Conservation (phyloP, 768 basidiomycete species). For the Lactarius quietus region DNA sequence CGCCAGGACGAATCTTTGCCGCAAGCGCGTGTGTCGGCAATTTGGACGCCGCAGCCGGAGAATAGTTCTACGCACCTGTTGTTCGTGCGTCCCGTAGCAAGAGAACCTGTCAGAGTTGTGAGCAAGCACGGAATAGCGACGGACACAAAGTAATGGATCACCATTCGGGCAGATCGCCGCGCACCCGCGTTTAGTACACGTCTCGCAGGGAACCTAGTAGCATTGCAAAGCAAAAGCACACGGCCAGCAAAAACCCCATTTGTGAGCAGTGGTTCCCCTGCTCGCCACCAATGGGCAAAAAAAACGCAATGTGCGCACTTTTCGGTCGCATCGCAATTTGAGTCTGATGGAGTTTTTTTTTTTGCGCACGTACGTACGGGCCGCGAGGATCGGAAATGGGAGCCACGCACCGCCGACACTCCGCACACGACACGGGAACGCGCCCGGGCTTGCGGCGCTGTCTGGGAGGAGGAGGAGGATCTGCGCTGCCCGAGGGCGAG, state of each 20-base stretch:
- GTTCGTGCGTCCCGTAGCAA: constrained; percentile 53
- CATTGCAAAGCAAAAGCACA: too few species aligned
- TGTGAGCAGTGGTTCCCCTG: not conserved
- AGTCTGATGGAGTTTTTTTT: constrained; percentile 36
- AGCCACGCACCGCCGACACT: constrained; percentile 37
- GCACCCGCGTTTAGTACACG: constrained; percentile 72
- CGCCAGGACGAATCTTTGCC: constrained; percentile 51
- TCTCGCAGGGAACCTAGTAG: constrained; percentile 82
- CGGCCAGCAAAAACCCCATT: too few species aligned
- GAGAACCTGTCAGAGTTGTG: constrained; percentile 39
- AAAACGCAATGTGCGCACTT: constrained; percentile 38
- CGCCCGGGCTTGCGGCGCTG: constrained; percentile 28
- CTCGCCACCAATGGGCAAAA: not conserved
- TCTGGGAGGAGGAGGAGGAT: constrained; percentile 14
- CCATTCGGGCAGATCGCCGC: constrained; percentile 76
- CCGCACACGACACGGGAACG: constrained; percentile 34
- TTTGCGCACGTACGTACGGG: not conserved
- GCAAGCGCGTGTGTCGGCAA: not conserved
- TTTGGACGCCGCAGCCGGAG: not conserved
- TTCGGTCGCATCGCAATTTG: constrained; percentile 64
- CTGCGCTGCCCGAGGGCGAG: constrained; percentile 9
- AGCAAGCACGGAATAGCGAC: constrained; percentile 3
- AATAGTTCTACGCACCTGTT: constrained; percentile 40
- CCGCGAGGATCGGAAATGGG: not conserved
- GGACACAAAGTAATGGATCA: constrained; percentile 29